phyloP scores from a whole-genome alignment of 2,329 filamentous ascomycete species.

The Lithohypha guttulata region DNA sequence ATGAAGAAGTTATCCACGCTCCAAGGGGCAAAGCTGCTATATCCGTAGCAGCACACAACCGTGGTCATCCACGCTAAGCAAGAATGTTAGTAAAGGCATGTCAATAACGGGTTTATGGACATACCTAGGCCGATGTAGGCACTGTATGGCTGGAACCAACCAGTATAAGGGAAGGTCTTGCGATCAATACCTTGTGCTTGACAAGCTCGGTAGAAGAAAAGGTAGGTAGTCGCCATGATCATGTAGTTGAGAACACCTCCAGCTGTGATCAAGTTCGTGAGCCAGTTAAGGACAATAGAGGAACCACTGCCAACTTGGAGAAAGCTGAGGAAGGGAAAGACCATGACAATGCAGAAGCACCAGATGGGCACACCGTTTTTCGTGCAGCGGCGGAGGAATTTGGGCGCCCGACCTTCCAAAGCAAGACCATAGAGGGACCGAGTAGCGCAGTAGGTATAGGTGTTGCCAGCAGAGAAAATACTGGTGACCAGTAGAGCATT shows the following conservation, averaged over 20 bases:
- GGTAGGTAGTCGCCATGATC: constrained; percentile 48
- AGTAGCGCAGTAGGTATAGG: constrained; percentile 49
- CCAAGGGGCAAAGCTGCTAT: constrained; percentile 63
- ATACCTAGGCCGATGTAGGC: constrained; percentile 53
- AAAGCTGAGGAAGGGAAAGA: constrained; percentile 57
- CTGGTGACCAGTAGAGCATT: constrained; percentile 44
- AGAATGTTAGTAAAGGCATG: constrained; percentile 20
- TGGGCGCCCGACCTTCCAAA: constrained; percentile 45
- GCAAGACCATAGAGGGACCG: constrained; percentile 48
- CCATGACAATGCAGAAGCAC: constrained; percentile 52
- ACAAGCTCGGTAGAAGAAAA: constrained; percentile 46
- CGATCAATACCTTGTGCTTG: constrained; percentile 44
- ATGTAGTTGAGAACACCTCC: constrained; percentile 41
- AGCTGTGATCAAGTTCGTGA: constrained; percentile 47
- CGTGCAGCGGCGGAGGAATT: constrained; percentile 38
- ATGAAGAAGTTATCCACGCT: constrained; percentile 56
- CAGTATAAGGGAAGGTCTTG: constrained; percentile 45
- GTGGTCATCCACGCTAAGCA: not conserved
- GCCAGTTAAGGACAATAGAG: constrained; percentile 42
- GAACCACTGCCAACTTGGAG: constrained; percentile 42
- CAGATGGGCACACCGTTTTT: constrained; percentile 57
- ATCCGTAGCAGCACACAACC: constrained; percentile 57
- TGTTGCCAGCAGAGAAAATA: constrained; percentile 47
- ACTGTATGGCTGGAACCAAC: constrained; percentile 55
- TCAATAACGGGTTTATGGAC: too few species aligned